These are phyloP conservation scores for Heliamphora pulchella DNA, from an alignment of 179 eudicot genomes.

Conservation along the genomic window DNA sequence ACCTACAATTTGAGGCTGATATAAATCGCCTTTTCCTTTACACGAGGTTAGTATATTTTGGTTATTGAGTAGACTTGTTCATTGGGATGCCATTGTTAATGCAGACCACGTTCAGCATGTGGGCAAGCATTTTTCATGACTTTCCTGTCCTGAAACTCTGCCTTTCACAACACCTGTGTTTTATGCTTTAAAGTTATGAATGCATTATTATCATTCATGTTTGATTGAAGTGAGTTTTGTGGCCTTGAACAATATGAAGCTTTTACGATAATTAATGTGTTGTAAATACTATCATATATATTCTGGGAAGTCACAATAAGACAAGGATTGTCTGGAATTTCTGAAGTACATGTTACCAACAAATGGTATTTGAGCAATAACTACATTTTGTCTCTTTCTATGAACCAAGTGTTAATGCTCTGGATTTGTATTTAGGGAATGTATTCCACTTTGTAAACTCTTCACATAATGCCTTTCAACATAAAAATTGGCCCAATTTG, in stretches of 20 bases:
- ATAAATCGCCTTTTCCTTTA: slow-evolving; percentile 81
- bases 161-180: neutral
- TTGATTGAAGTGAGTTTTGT: neutral
- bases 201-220: neutral
- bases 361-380: neutral
- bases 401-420: neutral
- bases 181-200: neutral
- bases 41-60: slow-evolving; percentile 53
- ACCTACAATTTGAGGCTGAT: slow-evolving; percentile 88
- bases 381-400: neutral
- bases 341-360: neutral
- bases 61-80: neutral
- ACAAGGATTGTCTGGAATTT: neutral
- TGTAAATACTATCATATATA: neutral
- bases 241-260: neutral
- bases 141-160: neutral
- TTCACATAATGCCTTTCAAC: neutral
- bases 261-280: neutral
- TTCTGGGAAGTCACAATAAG: neutral
- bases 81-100: neutral
- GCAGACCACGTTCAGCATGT: neutral
- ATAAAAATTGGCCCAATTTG: neutral
- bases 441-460: neutral
- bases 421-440: neutral
- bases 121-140: neutral